Percentiles rank a stretch among this genome's conserved stretches.
Evolutionary conservation across 2,329 filamentous ascomycete genomes (phyloP).

Genomic region (Monascus ruber): DNA sequence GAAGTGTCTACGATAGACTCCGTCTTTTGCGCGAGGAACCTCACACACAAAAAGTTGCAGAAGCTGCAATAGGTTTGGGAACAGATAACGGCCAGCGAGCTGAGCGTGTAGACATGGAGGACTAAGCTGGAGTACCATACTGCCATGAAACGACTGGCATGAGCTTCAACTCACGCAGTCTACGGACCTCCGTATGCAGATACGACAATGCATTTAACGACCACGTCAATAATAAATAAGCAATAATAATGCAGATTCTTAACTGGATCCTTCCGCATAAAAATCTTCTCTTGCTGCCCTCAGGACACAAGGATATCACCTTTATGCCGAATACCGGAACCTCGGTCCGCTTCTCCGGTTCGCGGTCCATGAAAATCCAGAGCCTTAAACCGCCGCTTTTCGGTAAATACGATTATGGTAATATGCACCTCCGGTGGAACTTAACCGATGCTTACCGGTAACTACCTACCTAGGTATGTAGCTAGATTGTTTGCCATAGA

Average conservation of each 20-base stretch:
- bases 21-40: slow-evolving; percentile 74
- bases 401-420: slow-evolving; percentile 7
- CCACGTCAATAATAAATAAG: too few species aligned
- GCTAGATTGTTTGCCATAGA: too few species aligned
- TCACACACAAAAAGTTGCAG: slow-evolving; percentile 75
- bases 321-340: slow-evolving; percentile 19
- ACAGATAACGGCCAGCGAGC: slow-evolving; percentile 53
- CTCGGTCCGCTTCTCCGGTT: slow-evolving; percentile 12
- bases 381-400: slow-evolving; percentile 15
- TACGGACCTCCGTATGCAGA: too few species aligned
- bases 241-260: too few species aligned
- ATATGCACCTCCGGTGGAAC: too few species aligned
- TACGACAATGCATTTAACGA: too few species aligned
- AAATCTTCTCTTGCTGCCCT: slow-evolving; percentile 3
- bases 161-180: too few species aligned
- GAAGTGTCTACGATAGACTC: slow-evolving; percentile 43
- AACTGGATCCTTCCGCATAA: background rate
- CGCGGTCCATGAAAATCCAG: slow-evolving; percentile 9
- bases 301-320: too few species aligned
- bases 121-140: slow-evolving; percentile 7
- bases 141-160: too few species aligned
- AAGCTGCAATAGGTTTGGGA: slow-evolving; percentile 62
- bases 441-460: too few species aligned
- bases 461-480: too few species aligned
- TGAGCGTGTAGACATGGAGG: slow-evolving; percentile 33